Evolutionary conservation across 345 rosid species (phyloP).

Genomic region (Salix brachista): DNA sequence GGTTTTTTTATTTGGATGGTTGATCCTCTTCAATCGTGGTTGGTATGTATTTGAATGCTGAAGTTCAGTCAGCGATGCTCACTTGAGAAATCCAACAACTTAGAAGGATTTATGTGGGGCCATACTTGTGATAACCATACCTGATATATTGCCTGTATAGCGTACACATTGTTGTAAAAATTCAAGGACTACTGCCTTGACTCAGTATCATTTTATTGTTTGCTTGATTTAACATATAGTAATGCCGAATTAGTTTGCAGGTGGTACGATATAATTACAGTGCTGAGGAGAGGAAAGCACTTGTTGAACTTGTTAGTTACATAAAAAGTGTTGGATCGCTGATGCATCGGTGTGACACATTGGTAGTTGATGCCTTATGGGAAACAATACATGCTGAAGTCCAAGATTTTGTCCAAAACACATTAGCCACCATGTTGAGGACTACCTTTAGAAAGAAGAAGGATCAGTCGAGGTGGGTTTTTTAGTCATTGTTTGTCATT

Average conservation of each 20-base stretch:
- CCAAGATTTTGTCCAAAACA: conserved; percentile 98
- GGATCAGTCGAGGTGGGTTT: conserved; percentile 74
- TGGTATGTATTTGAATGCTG: neutral
- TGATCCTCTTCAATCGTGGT: neutral
- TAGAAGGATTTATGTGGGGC: neutral
- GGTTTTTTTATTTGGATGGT: neutral
- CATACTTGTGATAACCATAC: neutral
- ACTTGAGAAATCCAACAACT: conserved; percentile 1
- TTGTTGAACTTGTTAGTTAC: conserved; percentile 89
- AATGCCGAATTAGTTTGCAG: conserved; percentile 36
- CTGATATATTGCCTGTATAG: neutral
- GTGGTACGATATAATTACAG: conserved; percentile 91
- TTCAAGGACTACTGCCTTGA: neutral
- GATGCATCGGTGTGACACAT: conserved; percentile 88
- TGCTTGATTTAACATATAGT: conserved; percentile 15
- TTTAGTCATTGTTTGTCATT: conserved; percentile 13
- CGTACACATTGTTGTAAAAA: neutral
- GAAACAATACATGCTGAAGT: conserved; percentile 98
- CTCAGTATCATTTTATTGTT: neutral
- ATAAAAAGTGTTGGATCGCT: conserved; percentile 87
- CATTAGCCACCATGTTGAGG: conserved; percentile 86
- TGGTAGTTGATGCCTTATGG: conserved; percentile 98
- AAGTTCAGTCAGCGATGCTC: neutral
- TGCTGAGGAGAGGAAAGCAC: conserved; percentile 87
- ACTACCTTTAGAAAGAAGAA: conserved; percentile 95